phyloP scores from a whole-genome alignment of 106 monocot genomes.

The Apostasia shenzhenica region DNA sequence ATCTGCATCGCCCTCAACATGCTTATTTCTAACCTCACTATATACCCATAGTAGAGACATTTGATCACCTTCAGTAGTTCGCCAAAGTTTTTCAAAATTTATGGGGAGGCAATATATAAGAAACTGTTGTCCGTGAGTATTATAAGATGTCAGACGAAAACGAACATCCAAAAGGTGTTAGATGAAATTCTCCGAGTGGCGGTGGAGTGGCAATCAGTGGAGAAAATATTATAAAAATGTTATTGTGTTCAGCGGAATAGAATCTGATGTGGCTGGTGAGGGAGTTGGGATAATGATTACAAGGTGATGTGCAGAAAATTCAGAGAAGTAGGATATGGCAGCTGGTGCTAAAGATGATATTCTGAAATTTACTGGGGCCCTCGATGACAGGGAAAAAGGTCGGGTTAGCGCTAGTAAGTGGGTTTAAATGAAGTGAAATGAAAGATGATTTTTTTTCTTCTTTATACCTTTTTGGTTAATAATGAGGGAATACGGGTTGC shows the following conservation, averaged over 20 bases:
- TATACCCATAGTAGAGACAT: constrained; percentile 62
- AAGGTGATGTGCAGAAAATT: constrained; percentile 52
- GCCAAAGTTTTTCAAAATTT: constrained; percentile 33
- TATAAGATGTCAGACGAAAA: constrained; percentile 45
- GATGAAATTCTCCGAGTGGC: constrained; percentile 40
- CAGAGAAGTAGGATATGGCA: constrained; percentile 19
- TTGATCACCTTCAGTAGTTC: constrained; percentile 50
- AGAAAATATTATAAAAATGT: constrained; percentile 54
- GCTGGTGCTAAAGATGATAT: constrained; percentile 37
- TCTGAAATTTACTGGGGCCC: constrained; percentile 40
- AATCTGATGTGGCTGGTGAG: constrained; percentile 54
- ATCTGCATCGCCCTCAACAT: constrained; percentile 58
- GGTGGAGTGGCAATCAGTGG: constrained; percentile 19
- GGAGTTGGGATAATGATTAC: constrained; percentile 61
- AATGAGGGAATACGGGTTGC: too few species aligned
- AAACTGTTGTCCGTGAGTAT: constrained; percentile 31
- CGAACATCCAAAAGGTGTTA: constrained; percentile 51
- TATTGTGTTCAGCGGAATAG: constrained; percentile 83
- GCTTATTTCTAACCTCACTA: constrained; percentile 58
- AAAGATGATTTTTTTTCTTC: too few species aligned
- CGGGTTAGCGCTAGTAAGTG: constrained; percentile 42
- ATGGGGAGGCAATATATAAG: constrained; percentile 30
- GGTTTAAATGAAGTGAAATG: constrained; percentile 5
- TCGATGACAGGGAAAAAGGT: constrained; percentile 24
- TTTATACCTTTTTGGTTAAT: too few species aligned